Evolutionary conservation across 2,329 filamentous ascomycete species (phyloP).

Genomic region (Sordariomycetes sp.): DNA sequence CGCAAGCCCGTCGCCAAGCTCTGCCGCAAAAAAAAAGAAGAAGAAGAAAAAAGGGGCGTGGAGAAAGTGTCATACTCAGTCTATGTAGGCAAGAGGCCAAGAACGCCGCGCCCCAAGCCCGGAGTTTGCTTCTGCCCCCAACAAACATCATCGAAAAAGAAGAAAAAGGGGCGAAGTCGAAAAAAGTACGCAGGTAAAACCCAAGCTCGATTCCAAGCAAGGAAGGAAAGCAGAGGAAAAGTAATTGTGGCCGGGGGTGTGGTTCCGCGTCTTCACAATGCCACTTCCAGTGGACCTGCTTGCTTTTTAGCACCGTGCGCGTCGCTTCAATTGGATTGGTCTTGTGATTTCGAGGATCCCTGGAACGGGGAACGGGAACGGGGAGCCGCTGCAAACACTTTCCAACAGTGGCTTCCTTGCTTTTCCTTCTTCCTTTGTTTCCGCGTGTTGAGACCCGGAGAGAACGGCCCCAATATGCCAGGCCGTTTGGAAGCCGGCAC

Average conservation of each 20-base stretch:
- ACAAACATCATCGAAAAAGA: background rate
- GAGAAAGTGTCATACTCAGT: too few relatives aligned
- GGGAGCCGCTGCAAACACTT: background rate
- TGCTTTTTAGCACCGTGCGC: too few relatives aligned
- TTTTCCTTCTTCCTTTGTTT: constrained; percentile 9
- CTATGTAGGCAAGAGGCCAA: background rate
- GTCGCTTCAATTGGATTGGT: too few relatives aligned
- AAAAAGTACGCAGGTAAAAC: background rate
- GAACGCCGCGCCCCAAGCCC: too few relatives aligned
- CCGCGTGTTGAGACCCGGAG: too few relatives aligned
- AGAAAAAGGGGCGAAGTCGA: background rate
- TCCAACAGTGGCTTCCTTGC: constrained; percentile 1
- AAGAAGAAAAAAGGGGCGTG: background rate
- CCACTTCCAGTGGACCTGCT: too few relatives aligned
- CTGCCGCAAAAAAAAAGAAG: background rate
- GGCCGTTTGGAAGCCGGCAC: too few relatives aligned
- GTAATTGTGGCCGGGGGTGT: too few relatives aligned
- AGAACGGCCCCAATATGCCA: too few relatives aligned
- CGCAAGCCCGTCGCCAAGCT: background rate
- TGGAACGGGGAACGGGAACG: background rate
- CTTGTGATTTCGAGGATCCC: too few relatives aligned
- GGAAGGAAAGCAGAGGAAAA: background rate
- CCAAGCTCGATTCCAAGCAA: constrained; percentile 5
- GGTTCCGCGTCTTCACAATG: too few relatives aligned
- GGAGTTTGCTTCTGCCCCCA: too few relatives aligned